Evolutionary conservation across 2,329 filamentous ascomycete species (phyloP).

Genomic region (Plectosphaerella plurivora): DNA sequence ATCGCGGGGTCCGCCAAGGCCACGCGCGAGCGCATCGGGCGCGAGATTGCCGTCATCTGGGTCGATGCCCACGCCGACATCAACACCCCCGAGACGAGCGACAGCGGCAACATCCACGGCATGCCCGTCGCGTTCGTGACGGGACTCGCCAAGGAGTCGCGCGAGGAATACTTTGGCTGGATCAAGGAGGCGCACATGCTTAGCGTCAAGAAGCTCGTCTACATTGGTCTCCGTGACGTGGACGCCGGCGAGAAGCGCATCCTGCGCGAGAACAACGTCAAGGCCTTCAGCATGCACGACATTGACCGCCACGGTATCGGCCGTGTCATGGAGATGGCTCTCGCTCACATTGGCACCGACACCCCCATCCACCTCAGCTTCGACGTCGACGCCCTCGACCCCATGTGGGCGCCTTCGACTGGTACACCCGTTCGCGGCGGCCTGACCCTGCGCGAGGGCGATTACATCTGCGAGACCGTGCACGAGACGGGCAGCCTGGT

Average conservation of each 20-base stretch:
- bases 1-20: slow-evolving; percentile 85
- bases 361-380: slow-evolving; percentile 97
- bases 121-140: slow-evolving; percentile 95
- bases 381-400: slow-evolving; percentile 93
- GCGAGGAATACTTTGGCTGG: slow-evolving; percentile 86
- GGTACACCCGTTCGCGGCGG: slow-evolving; percentile 93
- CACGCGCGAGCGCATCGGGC: slow-evolving; percentile 71
- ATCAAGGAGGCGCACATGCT: slow-evolving; percentile 65
- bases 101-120: slow-evolving; percentile 91
- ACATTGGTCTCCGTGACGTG: slow-evolving; percentile 92
- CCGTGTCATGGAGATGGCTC: slow-evolving; percentile 95
- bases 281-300: slow-evolving; percentile 98
- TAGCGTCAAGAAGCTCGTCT: slow-evolving; percentile 82
- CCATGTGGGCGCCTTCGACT: slow-evolving; percentile 92
- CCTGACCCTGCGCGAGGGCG: slow-evolving; percentile 88
- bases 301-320: slow-evolving; percentile 93
- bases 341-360: slow-evolving; percentile 89
- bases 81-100: slow-evolving; percentile 88
- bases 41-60: slow-evolving; percentile 95
- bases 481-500: slow-evolving; percentile 75
- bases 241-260: slow-evolving; percentile 93
- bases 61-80: slow-evolving; percentile 98
- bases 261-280: slow-evolving; percentile 81
- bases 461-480: slow-evolving; percentile 90
- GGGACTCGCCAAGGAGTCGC: slow-evolving; percentile 72